Evolutionary conservation across 2,329 filamentous ascomycete genomes (phyloP).

Genomic region (Curvularia eragrostidis): DNA sequence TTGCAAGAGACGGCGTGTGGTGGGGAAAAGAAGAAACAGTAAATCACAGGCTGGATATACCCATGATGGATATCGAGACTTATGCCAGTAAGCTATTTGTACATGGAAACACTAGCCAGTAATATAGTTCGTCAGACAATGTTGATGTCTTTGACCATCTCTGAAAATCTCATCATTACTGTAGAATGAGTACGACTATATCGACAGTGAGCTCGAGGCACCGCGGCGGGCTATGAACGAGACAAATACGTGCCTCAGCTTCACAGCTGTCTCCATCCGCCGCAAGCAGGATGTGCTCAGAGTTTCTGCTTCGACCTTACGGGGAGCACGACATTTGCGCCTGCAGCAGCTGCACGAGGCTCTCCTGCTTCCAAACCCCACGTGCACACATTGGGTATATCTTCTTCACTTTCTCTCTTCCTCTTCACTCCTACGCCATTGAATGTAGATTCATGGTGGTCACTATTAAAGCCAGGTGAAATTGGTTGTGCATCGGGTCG

Average conservation of each 20-base stretch:
- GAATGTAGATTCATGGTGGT: constrained; percentile 8
- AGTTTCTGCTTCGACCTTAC: constrained; percentile 17
- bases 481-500: constrained; percentile 17
- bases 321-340: constrained; percentile 28
- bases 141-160: neutral
- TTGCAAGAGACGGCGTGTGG: constrained; percentile 65
- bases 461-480: constrained; percentile 7
- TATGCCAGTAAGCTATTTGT: constrained; percentile 38
- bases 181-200: constrained; percentile 17
- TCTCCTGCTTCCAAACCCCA: constrained; percentile 15
- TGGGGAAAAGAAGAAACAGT: constrained; percentile 64
- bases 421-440: constrained; percentile 12
- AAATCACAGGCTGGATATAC: constrained; percentile 60
- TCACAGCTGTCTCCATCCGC: neutral
- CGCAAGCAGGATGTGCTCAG: neutral
- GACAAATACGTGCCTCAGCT: constrained; percentile 2
- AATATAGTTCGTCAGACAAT: neutral
- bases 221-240: neutral
- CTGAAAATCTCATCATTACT: neutral
- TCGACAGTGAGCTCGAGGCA: constrained; percentile 18
- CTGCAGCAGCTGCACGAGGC: constrained; percentile 25
- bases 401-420: constrained; percentile 17
- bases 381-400: constrained; percentile 27
- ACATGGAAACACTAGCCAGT: neutral
- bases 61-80: constrained; percentile 52